These are phyloP conservation scores for Drosera capensis DNA, from an alignment of 148 eudicot species.

Conservation along the genomic window DNA sequence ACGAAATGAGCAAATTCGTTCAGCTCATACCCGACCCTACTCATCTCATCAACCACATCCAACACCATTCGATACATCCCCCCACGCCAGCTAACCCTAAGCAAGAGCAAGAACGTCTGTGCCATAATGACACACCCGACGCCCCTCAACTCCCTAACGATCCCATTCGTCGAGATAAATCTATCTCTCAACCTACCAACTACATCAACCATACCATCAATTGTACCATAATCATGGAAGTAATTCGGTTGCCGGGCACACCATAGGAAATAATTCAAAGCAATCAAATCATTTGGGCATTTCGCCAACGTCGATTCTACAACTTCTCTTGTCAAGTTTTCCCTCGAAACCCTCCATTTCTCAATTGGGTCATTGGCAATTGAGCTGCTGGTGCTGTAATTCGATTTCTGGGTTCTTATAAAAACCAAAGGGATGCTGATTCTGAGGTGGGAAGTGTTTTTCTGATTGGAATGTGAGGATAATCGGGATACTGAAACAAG, in stretches of 20 bases:
- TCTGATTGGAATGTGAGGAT: too few relatives aligned
- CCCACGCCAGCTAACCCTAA: slow-evolving; percentile 39
- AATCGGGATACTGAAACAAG: too few relatives aligned
- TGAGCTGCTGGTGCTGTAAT: too few relatives aligned
- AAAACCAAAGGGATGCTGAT: too few relatives aligned
- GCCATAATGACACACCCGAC: slow-evolving; percentile 27
- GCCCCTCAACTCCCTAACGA: slow-evolving; percentile 15
- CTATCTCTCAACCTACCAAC: slow-evolving; percentile 14
- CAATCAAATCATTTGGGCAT: slow-evolving; percentile 31
- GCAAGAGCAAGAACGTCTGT: slow-evolving; percentile 28
- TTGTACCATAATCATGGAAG: slow-evolving; percentile 27
- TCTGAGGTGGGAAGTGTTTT: too few relatives aligned
- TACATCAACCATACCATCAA: slow-evolving; percentile 22
- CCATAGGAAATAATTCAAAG: slow-evolving; percentile 39
- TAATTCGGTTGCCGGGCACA: slow-evolving; percentile 36
- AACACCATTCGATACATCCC: slow-evolving; percentile 21
- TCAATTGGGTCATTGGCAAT: too few relatives aligned
- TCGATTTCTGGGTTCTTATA: too few relatives aligned
- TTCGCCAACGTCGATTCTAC: slow-evolving; percentile 28
- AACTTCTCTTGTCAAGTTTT: too few relatives aligned
- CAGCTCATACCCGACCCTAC: slow-evolving; percentile 17
- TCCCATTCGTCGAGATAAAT: slow-evolving; percentile 10
- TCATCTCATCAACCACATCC: slow-evolving; percentile 28
- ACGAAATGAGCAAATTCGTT: slow-evolving; percentile 31
- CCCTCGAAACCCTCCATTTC: too few relatives aligned